Percentiles rank a stretch among this genome's conserved stretches.
Conservation (phyloP, 1,139 yeast species). For the Diutina neorugosa region DNA sequence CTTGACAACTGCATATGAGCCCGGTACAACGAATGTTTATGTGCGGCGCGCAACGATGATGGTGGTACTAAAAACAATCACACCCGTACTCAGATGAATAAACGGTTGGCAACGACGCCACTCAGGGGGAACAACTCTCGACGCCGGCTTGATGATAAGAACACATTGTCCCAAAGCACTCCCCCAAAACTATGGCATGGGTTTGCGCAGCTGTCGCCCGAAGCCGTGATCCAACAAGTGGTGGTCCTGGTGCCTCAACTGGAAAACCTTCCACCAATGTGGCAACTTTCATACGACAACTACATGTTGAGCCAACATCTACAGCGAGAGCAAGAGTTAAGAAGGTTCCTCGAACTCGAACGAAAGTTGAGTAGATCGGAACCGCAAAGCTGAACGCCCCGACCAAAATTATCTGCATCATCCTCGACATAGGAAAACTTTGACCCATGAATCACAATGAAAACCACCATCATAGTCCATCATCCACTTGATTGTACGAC, state of each 20-base stretch:
- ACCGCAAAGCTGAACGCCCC: background rate
- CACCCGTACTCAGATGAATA: background rate
- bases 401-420: background rate
- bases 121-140: background rate
- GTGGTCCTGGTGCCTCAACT: background rate
- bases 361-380: background rate
- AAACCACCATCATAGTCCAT: background rate
- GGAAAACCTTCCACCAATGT: background rate
- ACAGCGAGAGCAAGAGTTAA: background rate
- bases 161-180: background rate
- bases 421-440: background rate
- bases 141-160: background rate
- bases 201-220: background rate
- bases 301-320: background rate
- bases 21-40: background rate
- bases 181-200: background rate
- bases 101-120: constrained; percentile 3
- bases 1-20: background rate
- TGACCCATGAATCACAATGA: background rate
- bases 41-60: constrained; percentile 1
- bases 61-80: background rate
- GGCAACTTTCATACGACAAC: background rate
- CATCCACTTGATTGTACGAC: background rate
- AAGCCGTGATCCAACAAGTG: background rate
- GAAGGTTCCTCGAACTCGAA: background rate